Base-by-base conservation (phyloP, 2,329 filamentous ascomycete species). In the Xylariaceae sp. region DNA sequence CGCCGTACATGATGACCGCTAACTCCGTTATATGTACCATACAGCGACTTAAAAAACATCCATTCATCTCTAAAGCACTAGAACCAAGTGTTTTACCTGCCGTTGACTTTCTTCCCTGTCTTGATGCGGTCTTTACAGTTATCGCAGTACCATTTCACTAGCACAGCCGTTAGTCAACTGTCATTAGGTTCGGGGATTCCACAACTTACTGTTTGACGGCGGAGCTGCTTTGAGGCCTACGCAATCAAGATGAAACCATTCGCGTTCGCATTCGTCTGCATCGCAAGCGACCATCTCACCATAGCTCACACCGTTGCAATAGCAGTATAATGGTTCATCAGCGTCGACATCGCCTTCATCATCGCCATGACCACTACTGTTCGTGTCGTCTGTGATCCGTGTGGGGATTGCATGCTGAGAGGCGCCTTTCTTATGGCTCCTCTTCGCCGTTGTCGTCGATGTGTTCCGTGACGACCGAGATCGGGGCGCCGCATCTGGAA, bases 281-380 rank as follows among this genome's bases (percentile, higher is more conserved):
- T 93, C 90, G 69, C 90, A 93, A 2, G 88, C 90, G 39, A 93
- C 89, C 90, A 93, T 93, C 75, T 91, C 89, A 17, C 90, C 90
- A 69, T 92, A 93, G 67, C 89, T 92, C 52, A 92, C 87, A 44
- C 87, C 84, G 65, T 92, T 89, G 72, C 90, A 92, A 74, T 91
- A 91, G 73, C 90, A 92, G 73, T 93, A 93, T 12, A 86, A 80
- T 33, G 87, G 88, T 70, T 93, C 90, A 62, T 90, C 85, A 3
- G 82, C 85, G 59, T 89, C 87, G 33, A 81, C 79, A 31, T 89
- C 86, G 6, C 86, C 85, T 11, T 86, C 87, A 4, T 77, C 77
- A 11, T 80, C 77, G 28, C 74, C 76, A 36, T 76, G 75, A 53
- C 74, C 73, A 61, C 75, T 79, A 51, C 75, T 78, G 34, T 72